phyloP scores from a whole-genome alignment of 345 rosid genomes.

The Dimocarpus longan region DNA sequence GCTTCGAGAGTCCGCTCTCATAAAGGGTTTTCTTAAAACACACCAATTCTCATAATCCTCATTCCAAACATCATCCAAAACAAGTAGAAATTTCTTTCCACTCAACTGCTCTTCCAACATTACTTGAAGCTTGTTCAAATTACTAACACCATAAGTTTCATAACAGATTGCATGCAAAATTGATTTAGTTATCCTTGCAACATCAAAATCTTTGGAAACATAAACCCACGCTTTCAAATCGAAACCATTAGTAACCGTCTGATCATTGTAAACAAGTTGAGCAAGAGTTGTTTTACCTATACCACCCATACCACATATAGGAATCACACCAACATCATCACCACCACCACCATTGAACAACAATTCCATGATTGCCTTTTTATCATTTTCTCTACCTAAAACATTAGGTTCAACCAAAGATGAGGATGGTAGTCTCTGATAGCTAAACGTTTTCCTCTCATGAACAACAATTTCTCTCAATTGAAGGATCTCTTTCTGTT shows the following conservation, averaged over 20 bases:
- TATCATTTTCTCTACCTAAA: conserved; percentile 37
- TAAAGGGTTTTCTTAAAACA: background rate
- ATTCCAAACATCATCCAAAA: conserved; percentile 17
- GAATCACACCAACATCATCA: conserved; percentile 1
- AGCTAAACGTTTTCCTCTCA: background rate
- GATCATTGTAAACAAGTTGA: conserved; percentile 17
- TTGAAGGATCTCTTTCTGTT: conserved; percentile 27
- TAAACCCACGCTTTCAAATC: background rate
- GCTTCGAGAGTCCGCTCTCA: background rate
- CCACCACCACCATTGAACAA: conserved; percentile 18
- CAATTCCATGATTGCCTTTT: conserved; percentile 24
- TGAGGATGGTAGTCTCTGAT: conserved; percentile 30
- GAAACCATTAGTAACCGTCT: background rate
- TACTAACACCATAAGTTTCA: background rate
- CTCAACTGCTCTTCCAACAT: background rate
- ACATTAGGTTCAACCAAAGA: conserved; percentile 37
- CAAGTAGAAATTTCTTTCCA: conserved; percentile 11
- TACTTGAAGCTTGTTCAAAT: background rate
- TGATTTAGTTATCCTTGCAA: background rate
- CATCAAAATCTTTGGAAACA: conserved; percentile 11
- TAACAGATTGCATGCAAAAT: background rate
- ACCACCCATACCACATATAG: conserved; percentile 19
- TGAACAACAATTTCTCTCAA: conserved; percentile 26
- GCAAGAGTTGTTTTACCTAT: conserved; percentile 22
- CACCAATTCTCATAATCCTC: background rate